Evolutionary conservation across 1,284 basidiomycete species (phyloP).

Genomic region (Veloporphyrellus conicus): DNA sequence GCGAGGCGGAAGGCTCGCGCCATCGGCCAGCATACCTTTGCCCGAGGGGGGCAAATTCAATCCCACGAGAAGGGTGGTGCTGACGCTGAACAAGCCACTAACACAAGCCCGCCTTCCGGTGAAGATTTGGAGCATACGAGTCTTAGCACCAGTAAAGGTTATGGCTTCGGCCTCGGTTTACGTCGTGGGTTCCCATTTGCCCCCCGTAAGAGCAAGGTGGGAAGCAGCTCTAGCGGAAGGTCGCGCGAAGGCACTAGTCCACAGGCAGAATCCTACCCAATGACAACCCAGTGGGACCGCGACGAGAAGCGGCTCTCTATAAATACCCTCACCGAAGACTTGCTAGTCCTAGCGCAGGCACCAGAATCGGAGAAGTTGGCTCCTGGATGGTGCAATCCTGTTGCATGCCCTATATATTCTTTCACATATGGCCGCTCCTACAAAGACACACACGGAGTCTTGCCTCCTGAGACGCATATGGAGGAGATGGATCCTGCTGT

Average conservation of each 20-base stretch:
- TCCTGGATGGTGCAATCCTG: conserved; percentile 30
- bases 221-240: conserved; percentile 17
- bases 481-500: conserved; percentile 19
- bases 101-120: conserved; percentile 8
- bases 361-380: conserved; percentile 34
- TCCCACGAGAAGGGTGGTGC: not conserved
- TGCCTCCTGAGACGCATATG: conserved; percentile 21
- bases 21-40: conserved; percentile 5
- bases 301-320: conserved; percentile 32
- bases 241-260: conserved; percentile 10
- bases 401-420: conserved; percentile 11
- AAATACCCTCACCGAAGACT: conserved; percentile 19
- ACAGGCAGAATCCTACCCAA: conserved; percentile 22
- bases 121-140: conserved; percentile 28
- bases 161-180: conserved; percentile 32
- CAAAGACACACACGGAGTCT: conserved; percentile 11
- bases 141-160: conserved; percentile 31
- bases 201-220: conserved; percentile 24
- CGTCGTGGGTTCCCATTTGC: conserved; percentile 28
- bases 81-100: conserved; percentile 13
- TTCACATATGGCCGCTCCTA: conserved; percentile 15
- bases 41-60: not conserved
- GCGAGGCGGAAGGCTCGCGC: conserved; percentile 42
- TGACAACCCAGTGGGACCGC: conserved; percentile 19
- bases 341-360: conserved; percentile 13